Conservation (phyloP, 2,329 filamentous ascomycete species). For the Phialophora macrospora region DNA sequence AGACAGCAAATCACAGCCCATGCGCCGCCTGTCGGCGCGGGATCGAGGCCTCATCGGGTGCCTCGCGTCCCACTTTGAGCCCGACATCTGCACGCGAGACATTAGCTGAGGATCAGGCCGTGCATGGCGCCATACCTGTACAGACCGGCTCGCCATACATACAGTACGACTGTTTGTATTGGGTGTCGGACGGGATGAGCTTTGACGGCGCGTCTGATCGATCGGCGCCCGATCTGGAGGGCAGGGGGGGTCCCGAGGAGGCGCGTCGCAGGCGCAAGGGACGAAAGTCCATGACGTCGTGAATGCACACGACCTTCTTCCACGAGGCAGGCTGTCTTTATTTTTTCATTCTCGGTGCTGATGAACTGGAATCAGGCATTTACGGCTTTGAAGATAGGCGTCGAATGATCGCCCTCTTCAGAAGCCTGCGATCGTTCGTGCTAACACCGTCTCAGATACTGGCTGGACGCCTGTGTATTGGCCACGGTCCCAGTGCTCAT, state of each 20-base stretch:
- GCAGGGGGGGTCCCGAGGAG: neutral
- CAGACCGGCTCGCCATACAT: neutral
- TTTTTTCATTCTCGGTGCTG: neutral
- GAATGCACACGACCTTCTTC: neutral
- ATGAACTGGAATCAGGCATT: neutral
- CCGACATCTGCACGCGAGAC: neutral
- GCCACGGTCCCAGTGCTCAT: neutral
- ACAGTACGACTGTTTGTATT: neutral
- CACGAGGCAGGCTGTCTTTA: neutral
- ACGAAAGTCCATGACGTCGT: slow-evolving; percentile 10
- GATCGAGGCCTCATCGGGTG: neutral
- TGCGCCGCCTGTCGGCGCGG: neutral
- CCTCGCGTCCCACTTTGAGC: neutral
- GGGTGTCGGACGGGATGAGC: neutral
- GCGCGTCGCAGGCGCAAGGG: neutral
- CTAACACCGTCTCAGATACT: neutral
- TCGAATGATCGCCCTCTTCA: slow-evolving; percentile 1
- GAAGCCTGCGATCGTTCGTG: neutral
- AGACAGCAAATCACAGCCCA: neutral
- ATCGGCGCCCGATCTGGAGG: slow-evolving; percentile 1
- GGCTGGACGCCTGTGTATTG: neutral
- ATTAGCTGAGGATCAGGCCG: neutral
- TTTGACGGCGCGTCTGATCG: neutral
- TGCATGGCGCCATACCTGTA: neutral
- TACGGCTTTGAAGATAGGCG: neutral